These are phyloP conservation scores for Lasiodiplodia citricola DNA, from an alignment of 2,329 filamentous ascomycete species.

Conservation along the genomic window DNA sequence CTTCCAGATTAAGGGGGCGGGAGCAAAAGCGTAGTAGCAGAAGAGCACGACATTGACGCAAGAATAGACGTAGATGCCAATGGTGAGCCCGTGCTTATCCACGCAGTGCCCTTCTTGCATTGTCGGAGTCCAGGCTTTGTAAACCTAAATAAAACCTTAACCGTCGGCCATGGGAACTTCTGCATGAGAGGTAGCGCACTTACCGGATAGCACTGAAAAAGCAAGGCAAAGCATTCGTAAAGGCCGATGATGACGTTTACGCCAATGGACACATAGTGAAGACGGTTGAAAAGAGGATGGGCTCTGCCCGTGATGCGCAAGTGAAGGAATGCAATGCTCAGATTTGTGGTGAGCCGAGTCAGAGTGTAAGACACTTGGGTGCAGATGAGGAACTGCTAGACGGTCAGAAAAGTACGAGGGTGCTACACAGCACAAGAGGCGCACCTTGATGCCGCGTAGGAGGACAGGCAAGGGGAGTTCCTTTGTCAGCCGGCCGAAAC, in stretches of 20 bases:
- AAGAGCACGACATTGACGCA: background rate
- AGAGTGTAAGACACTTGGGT: background rate
- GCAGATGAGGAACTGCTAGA: background rate
- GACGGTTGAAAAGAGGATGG: background rate
- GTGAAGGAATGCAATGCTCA: conserved; percentile 21
- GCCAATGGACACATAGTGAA: conserved; percentile 7
- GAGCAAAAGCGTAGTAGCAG: conserved; percentile 22
- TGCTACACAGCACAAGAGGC: background rate
- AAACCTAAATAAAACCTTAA: background rate
- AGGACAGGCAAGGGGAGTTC: background rate
- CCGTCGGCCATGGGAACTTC: background rate
- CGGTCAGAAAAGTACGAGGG: background rate
- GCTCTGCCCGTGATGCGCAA: conserved; percentile 7
- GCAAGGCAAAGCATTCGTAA: background rate
- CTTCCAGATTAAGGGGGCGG: conserved; percentile 12
- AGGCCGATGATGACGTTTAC: background rate
- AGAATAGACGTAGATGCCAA: conserved; percentile 3
- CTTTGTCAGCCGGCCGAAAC: background rate
- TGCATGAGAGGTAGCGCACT: background rate
- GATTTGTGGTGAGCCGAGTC: background rate
- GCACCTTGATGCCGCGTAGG: background rate
- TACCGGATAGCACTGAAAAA: conserved; percentile 17
- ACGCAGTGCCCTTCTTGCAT: background rate
- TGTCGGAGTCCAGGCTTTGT: conserved; percentile 1
- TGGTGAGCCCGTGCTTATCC: background rate